phyloP scores from a whole-genome alignment of 225 moss, liverwort and hornwort species.

The Anthoceros angustus region DNA sequence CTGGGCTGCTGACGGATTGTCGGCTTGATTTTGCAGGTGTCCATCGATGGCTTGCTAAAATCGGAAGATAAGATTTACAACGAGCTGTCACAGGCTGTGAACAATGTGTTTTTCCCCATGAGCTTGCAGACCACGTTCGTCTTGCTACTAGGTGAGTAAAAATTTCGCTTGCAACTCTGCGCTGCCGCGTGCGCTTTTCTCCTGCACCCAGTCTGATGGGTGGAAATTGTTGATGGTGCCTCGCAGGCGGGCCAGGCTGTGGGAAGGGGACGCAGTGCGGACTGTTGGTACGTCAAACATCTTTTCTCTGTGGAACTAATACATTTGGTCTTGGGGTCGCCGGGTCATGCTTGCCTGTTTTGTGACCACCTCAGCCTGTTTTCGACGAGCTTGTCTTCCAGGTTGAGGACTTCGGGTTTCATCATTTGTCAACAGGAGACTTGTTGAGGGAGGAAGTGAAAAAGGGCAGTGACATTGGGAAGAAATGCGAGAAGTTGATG shows the following conservation, averaged over 20 bases:
- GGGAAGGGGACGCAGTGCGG: conserved; percentile 82
- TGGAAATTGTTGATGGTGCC: background rate
- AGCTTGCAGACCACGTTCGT: background rate
- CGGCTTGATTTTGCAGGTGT: background rate
- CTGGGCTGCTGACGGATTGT: background rate
- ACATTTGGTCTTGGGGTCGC: no score
- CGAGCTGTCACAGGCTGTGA: conserved; percentile 5
- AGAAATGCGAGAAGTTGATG: conserved; percentile 1
- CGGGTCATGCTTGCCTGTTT: background rate
- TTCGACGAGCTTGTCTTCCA: background rate
- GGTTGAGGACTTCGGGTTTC: conserved; percentile 43
- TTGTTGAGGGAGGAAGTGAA: background rate
- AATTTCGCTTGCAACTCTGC: background rate
- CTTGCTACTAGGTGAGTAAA: background rate
- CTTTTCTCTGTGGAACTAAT: background rate
- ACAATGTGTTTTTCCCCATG: conserved; percentile 2
- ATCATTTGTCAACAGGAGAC: conserved; percentile 50
- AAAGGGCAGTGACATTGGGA: background rate
- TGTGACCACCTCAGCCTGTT: no score
- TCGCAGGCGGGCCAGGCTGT: conserved; percentile 60
- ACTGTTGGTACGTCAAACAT: conserved; percentile 13
- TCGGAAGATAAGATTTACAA: background rate
- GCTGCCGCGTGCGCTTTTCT: background rate
- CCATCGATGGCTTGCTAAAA: background rate
- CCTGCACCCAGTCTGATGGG: background rate